A percentile compares a stretch with the other conserved stretches of the same genome.
Evolutionary conservation across 2,329 filamentous ascomycete species (phyloP).

Genomic region (Aspergillus alliaceus): DNA sequence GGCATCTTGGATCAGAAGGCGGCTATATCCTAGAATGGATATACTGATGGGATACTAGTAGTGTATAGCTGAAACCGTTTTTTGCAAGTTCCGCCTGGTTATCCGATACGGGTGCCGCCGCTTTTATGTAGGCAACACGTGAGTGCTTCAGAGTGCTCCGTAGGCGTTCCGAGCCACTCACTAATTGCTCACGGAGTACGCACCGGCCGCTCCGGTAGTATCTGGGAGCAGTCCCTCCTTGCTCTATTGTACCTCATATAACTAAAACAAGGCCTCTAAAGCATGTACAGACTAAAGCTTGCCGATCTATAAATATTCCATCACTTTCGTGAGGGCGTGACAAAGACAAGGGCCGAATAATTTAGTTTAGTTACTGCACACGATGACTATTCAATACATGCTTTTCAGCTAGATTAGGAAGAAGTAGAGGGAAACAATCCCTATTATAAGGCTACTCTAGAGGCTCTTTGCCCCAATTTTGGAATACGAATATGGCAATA

Average conservation of each 20-base stretch:
- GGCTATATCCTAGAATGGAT: not conserved
- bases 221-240: not conserved
- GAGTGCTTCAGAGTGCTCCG: not conserved
- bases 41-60: not conserved
- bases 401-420: not conserved
- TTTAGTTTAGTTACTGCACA: not conserved
- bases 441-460: not conserved
- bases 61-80: not conserved
- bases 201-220: not conserved
- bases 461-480: not conserved
- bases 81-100: not conserved
- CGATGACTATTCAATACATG: not conserved
- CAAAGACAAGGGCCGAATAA: not conserved
- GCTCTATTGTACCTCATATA: not conserved
- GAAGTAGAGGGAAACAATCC: not conserved
- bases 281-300: not conserved
- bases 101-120: not conserved
- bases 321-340: not conserved
- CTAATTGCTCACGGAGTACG: not conserved
- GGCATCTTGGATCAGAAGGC: not conserved
- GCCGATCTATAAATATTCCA: not conserved
- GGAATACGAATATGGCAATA: not conserved
- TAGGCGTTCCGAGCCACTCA: not conserved
- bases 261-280: not conserved
- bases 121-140: not conserved